Conservation (phyloP, 1,284 basidiomycete species). For the Apiotrichum porosum region DNA sequence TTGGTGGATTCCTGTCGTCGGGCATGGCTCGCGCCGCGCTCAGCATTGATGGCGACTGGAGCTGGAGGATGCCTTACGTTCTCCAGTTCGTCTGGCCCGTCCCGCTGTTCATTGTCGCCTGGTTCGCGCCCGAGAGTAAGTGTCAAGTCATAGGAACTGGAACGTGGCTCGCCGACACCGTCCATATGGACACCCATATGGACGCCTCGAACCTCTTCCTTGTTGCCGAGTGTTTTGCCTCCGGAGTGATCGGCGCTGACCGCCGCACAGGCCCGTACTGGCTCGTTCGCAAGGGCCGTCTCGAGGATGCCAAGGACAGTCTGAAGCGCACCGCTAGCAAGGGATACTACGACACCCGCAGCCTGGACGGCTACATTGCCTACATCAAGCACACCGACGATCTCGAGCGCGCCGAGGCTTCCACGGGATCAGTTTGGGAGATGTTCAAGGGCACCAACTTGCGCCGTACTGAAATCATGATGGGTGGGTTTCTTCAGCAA, state of each 20-base stretch:
- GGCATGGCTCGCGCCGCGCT: slow-evolving; percentile 46
- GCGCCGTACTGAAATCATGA: slow-evolving; percentile 50
- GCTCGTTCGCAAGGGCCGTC: slow-evolving; percentile 46
- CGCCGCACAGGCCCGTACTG: slow-evolving; percentile 40
- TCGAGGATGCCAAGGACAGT: slow-evolving; percentile 43
- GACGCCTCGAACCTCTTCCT: neutral
- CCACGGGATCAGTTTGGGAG: slow-evolving; percentile 47
- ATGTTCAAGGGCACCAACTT: slow-evolving; percentile 49
- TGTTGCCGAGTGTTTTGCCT: no score
- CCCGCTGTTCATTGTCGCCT: slow-evolving; percentile 10
- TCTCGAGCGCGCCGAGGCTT: slow-evolving; percentile 22
- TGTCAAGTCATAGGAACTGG: no score
- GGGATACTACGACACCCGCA: slow-evolving; percentile 30
- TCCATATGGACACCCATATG: no score
- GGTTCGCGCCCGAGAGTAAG: slow-evolving; percentile 17
- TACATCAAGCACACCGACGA: slow-evolving; percentile 30
- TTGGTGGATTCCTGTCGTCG: slow-evolving; percentile 43
- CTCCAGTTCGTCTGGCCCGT: slow-evolving; percentile 26
- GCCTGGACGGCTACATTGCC: slow-evolving; percentile 42
- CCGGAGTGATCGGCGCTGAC: slow-evolving; percentile 2
- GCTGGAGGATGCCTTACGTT: slow-evolving; percentile 18
- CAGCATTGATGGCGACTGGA: slow-evolving; percentile 29
- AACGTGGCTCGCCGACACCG: no score
- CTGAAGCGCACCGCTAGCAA: slow-evolving; percentile 38
- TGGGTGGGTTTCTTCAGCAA: no score